Evolutionary conservation across 805 yeast species (phyloP), one percentile per base, ranked within the genome.

Genomic region (Sugiyamaella americana): DNA sequence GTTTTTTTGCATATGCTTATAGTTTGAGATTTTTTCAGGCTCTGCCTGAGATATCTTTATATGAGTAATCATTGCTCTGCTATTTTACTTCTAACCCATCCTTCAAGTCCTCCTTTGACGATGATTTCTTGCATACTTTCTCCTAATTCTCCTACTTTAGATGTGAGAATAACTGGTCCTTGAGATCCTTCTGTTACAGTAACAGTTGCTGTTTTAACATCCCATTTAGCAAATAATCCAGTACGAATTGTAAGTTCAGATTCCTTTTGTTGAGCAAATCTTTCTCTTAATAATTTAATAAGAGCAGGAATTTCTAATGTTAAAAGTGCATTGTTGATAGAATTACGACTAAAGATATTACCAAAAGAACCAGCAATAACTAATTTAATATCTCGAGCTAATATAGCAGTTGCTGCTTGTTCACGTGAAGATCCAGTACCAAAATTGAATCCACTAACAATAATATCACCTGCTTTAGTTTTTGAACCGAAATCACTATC

Each of bases 351-450:
- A 70, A 93, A 93, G 58, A 91, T 93, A 72, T 93, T 94, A 60
- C 97, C 96, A 62, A 93, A 93, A 1, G 98, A 91, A 29, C 99
- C 99, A 11, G 96, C 85, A 49, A 94, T 96, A 19, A 93, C 95
- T 55, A 93, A 72, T 56, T 80, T 79, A 76, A 93, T 87, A 54
- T 88, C 98, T 60, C 94, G 79, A 37, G 98, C 98, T 55, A 93
- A 74, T 50, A 93, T 84, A 19, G 95, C 89, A n/a, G 98, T 93
- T 29, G 98, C 98, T 2, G 99, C 99, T 71, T 93, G 99, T 66
- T 93, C 99, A 70, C 99, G 81, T 21, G 96, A 87, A 5, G 97
- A 89, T 40, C 99, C 98, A 8, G 98, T 93, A 58, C 99, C 99
- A 64, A 93, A 93, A 65, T 93, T 93, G 74, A 71, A 93, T 16